Evolutionary conservation across 73 alveolate genomes (phyloP), one percentile per base, ranked within the genome.

Genomic region (Paramecium primaurelia): DNA sequence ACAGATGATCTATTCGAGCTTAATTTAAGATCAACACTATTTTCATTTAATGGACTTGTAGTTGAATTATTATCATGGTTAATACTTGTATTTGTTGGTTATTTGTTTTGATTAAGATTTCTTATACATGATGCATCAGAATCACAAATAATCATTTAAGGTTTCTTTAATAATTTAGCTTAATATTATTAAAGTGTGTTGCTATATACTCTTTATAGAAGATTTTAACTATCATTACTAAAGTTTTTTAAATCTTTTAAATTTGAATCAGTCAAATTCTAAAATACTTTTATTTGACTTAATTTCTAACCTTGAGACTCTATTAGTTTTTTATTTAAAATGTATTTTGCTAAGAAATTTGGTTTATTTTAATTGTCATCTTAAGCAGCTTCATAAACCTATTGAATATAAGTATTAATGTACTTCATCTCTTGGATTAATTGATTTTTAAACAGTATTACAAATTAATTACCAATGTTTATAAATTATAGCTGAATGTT

Each of bases 391-490:
- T 20, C 58, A 44, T 73, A 73, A 9, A 73, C 60, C 87, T 73
- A 73, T 37, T 34, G 18, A 32, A 37, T 22, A 73, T 73, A 4
- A 73, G 8, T 0, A 5, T 7, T 20, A 54, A 4, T 18, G 10
- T 73, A 73, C 87, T 11, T 73, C 87, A 73, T 73, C 87, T 36
- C 34, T 38, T 73, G 87, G 59, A 73, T 73, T 40, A 34, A 73
- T 37, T 73, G 58, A 37, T 30, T 34, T 37, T 73, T 36, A 37
- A 6, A 42, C 77, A 12, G 64, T 10, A 32, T 44, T 10, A 28
- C n/a, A 47, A n/a, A 80, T 80, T 38, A 80, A 25, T 80, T 80
- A 14, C 91, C 91, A 80, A 80, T 80, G 91, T 3, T 80, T 80
- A 45, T 45, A 80, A 49, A 80, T 49, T 3, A 49, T 32, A 45